Evolutionary conservation across 768 basidiomycete species (phyloP), one percentile per base, ranked within the genome.

Genomic region (Amanita fuliginea): DNA sequence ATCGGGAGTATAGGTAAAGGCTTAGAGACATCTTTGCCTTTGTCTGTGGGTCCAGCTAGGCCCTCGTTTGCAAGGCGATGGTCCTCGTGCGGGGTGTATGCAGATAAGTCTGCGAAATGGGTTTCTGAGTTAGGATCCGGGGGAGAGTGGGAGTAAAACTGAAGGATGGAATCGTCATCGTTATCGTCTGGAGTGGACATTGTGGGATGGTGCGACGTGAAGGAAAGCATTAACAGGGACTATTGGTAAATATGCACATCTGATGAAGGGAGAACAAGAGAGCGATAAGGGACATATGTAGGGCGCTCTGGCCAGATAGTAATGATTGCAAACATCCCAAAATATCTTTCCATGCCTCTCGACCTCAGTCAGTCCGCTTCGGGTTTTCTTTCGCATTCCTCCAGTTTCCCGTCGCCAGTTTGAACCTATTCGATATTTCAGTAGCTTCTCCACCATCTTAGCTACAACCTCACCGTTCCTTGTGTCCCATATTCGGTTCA

Each of bases 351-450:
- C 3, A 22, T 24, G 33, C 21, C 18, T 5, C 34, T 32, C 19
- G 37, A 16, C 19, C 16, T 63, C 57, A 68, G 22, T 62, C 58
- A 28, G 63, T 58, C 57, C 65, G 65, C 62, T 74, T 77, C 0
- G 78, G 76, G 57, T 84, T 83, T 62, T 83, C 81, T 59, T 78
- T 80, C 44, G 82, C 73, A 55, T 71, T 77, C 65, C 84, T 86
- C 86, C 86, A 89, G 68, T 87, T 87, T 41, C 77, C 55, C 1
- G 86, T 82, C 14, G 86, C 86, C 46, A 73, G 56, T 64, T 83
- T 87, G 68, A 89, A 83, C 58, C 83, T 82, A 51, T 26, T 36
- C 52, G 13, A 47, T 49, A 8, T 26, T 37, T 37, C 46, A 47
- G 33, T 18, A 2, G 10, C 4, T 19, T 19, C 36, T 7, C 13